Evolutionary conservation across 441 rosid genomes (phyloP).

Genomic region (Brassica balearica): DNA sequence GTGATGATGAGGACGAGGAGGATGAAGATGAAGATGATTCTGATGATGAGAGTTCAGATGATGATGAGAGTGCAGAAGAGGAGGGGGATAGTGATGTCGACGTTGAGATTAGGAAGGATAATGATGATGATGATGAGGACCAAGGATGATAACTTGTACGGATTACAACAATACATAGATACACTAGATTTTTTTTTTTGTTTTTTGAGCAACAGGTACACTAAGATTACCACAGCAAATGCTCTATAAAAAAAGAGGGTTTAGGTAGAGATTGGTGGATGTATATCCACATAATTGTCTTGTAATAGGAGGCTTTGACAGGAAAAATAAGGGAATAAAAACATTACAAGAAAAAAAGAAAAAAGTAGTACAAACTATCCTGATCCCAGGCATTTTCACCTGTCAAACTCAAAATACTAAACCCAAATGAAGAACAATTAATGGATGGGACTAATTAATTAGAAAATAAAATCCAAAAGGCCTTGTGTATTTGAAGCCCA

Average conservation of each 20-base stretch:
- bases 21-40: slow-evolving; percentile 33
- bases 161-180: background rate
- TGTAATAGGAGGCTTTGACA: background rate
- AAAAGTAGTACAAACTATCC: background rate
- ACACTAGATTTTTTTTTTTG: background rate
- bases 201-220: too few species aligned
- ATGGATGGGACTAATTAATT: too few species aligned
- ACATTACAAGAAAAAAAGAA: background rate
- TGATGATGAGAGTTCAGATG: slow-evolving; percentile 33
- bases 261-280: background rate
- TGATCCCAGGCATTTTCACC: background rate
- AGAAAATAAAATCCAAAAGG: background rate
- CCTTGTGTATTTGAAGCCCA: background rate
- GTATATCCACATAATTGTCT: background rate
- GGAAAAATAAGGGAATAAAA: background rate
- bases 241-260: background rate
- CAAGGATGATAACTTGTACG: background rate
- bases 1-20: background rate
- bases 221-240: background rate
- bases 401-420: too few species aligned
- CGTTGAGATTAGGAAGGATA: slow-evolving; percentile 3
- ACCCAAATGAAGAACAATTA: background rate
- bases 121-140: slow-evolving; percentile 15
- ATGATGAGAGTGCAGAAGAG: slow-evolving; percentile 23
- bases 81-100: slow-evolving; percentile 21